Evolutionary conservation across 208 protist genomes (phyloP), one percentile per base, ranked within the genome.

Genomic region (Phytomonas sp.): DNA sequence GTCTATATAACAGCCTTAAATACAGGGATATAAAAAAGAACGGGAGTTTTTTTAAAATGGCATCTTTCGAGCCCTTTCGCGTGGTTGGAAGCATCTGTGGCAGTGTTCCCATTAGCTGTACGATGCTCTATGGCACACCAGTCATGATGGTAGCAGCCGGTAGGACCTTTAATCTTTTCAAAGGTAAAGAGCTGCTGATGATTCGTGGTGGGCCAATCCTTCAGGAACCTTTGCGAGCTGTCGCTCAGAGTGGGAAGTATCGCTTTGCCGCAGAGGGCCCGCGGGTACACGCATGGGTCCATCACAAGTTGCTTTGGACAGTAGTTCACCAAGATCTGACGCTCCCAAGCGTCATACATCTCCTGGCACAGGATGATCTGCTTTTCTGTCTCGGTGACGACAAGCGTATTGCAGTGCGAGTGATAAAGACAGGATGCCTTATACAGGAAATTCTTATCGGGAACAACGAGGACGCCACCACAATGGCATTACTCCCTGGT

Each of bases 231-330:
- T 76, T 95, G 66, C 53, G 70, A 15, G 81, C 90, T 20, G 90
- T 95, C n/a, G 82, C 87, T 13, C 87, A 93, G 68, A 63, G 70
- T n/a, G 85, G 87, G 26, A 90, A 91, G 74, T 93, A 92, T 73
- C 87, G 86, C 56, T 79, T 81, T 56, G 87, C 88, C 34, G 87
- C 84, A 11, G 87, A 95, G 69, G 90, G 90, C 2, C 76, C 87
- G 4, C 85, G 80, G 11, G 40, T 95, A 51, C 90, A 95, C 74
- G 84, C 77, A 30, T 85, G 85, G 59, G 78, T 79, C 31, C 90
- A 95, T 60, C 90, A 95, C 80, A 93, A 93, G 67, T 81, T 78
- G 4, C 82, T 95, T 32, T 95, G 90, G 88, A 85, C 75, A 7
- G 59, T 43, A 30, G 60, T 79, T 56, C 87, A 93, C 64, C 68